phyloP scores from a whole-genome alignment of 2,329 filamentous ascomycete species.

The Apiospora sp. region DNA sequence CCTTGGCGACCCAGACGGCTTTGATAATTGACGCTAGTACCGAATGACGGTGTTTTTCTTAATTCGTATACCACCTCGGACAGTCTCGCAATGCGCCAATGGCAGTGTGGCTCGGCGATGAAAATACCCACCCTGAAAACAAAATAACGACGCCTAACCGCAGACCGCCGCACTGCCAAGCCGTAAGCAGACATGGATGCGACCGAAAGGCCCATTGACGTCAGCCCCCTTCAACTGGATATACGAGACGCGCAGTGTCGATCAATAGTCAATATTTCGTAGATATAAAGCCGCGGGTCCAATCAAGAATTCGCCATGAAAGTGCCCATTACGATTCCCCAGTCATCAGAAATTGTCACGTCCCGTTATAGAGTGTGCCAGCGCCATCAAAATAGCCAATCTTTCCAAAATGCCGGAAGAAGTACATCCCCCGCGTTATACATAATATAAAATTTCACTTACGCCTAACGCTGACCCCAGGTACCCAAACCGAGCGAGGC shows the following conservation, averaged over 20 bases:
- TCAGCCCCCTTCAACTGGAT: neutral
- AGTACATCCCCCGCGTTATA: neutral
- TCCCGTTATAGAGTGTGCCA: neutral
- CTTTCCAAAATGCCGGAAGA: neutral
- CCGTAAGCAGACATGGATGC: neutral
- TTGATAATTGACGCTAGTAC: too few species aligned
- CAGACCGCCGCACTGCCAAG: neutral
- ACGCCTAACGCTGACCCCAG: neutral
- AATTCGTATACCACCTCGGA: too few species aligned
- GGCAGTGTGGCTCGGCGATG: too few species aligned
- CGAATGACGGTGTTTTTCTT: too few species aligned
- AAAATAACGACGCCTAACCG: neutral
- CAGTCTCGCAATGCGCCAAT: too few species aligned
- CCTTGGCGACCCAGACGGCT: too few species aligned
- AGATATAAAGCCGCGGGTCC: neutral
- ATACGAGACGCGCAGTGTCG: neutral
- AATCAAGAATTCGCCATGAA: neutral
- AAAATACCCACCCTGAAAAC: neutral
- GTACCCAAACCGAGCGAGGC: neutral
- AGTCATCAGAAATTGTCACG: rapidly evolving
- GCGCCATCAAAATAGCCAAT: neutral
- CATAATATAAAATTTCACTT: neutral
- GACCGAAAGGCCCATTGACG: neutral
- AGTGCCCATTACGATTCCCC: neutral
- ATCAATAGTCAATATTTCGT: neutral